Base-by-base conservation (phyloP, 2,329 filamentous ascomycete species). In the Niveomyces coronatus region DNA sequence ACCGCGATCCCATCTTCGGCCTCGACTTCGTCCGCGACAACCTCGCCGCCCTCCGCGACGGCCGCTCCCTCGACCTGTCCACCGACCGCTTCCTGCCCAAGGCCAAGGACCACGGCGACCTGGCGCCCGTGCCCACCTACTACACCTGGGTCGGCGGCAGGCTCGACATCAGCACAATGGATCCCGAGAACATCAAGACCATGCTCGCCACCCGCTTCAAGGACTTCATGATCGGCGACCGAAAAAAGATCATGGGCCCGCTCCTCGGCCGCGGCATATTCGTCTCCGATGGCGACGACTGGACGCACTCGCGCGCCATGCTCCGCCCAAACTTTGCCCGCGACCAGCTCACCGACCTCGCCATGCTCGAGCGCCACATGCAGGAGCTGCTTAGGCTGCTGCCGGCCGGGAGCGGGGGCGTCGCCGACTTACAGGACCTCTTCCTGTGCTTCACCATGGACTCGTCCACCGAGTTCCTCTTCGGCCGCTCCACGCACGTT, bases 381-480 rank as follows among this genome's bases (percentile, higher is more conserved):
- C 34, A 39, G 19, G 32, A 38, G 10, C 56, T 69, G 28, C 54
- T 79, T 4, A 24, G 24, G 20, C 14, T 30, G 23, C 22, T 30
- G 11, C 31, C 45, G 4, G 10, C 13, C 4, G 27, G 16, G 6
- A 4, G 1, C 2, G 11, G 14, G 13, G 30, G 8, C 18, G 29
- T 24, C 5, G 48, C 68, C 3, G 65, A 72, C 35, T 53, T 73
- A 3, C 62, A 65, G 42, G 61, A 62, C 2, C 52, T 71, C 4
- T 64, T 73, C 46, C 61, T 69, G 47, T 60, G 58, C 22, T 54
- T 71, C 20, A 67, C 68, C 2, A 58, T 71, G 35, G 68, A 72
- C 41, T 58, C 62, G 2, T 57, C 66, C 0, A 68, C 67, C 9
- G 61, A 67, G 35, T 77, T 83, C 46, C 62, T 85, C 20, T 49